Conservation (phyloP, 768 basidiomycete genomes). For the Mycena pura region DNA sequence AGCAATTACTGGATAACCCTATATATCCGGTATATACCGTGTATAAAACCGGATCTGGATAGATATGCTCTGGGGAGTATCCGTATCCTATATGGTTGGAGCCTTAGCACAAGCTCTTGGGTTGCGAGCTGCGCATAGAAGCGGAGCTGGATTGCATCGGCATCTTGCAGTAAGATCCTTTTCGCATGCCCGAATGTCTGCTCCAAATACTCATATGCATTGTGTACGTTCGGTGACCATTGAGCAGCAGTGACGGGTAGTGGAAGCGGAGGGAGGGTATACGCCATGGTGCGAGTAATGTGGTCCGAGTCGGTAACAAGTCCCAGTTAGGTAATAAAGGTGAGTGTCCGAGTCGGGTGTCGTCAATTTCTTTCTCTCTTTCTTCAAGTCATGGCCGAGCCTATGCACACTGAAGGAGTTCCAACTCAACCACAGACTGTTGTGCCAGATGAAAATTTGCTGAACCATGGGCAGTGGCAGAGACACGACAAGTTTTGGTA, state of each 20-base stretch:
- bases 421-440: neutral
- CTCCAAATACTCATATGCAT: neutral
- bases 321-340: neutral
- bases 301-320: neutral
- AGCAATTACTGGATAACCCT: no score
- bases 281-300: constrained; percentile 5
- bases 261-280: neutral
- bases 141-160: neutral
- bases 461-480: neutral
- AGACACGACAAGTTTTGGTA: neutral
- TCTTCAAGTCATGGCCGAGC: neutral
- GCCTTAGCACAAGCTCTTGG: neutral
- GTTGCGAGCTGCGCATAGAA: neutral
- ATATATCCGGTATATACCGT: no score
- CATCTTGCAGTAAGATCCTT: neutral
- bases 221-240: neutral
- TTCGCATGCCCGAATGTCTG: neutral
- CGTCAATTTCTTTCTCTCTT: neutral
- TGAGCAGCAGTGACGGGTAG: neutral
- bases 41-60: no score
- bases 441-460: neutral
- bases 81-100: no score
- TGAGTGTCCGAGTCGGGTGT: neutral
- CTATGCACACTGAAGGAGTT: neutral
- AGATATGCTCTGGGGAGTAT: no score